Percentiles rank a stretch among this genome's conserved stretches.
Evolutionary conservation across 78 protist species (phyloP).

Genomic region (Blattamonas nauphoetae): DNA sequence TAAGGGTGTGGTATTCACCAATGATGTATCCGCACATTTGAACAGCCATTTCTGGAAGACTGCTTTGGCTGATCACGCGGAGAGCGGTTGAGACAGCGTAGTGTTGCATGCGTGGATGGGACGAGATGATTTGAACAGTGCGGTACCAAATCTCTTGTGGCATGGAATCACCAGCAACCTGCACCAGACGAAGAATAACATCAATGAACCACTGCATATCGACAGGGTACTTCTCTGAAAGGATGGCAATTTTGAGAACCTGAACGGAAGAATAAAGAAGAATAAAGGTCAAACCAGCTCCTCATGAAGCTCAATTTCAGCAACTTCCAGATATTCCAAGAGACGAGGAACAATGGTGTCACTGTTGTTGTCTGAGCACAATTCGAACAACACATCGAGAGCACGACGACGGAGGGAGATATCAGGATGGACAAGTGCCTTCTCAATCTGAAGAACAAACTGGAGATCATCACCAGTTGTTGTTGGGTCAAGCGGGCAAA

Average conservation of each 20-base stretch:
- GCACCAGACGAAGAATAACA: conserved; percentile 59
- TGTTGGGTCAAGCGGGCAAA: background rate
- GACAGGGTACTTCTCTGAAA: conserved; percentile 76
- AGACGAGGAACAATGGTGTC: conserved; percentile 66
- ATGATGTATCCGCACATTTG: background rate
- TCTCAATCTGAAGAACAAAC: background rate
- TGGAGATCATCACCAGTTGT: background rate
- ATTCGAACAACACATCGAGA: conserved; percentile 2
- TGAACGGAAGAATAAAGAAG: conserved; percentile 10
- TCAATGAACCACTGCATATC: conserved; percentile 83
- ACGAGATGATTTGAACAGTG: conserved; percentile 80
- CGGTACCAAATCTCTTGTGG: conserved; percentile 84
- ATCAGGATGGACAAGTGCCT: background rate
- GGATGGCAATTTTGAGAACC: conserved; percentile 80
- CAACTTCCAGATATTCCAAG: conserved; percentile 55
- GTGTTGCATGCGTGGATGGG: conserved; percentile 63
- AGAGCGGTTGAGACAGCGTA: conserved; percentile 71
- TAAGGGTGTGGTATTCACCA: background rate
- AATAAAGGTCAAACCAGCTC: conserved; percentile 69
- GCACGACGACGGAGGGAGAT: conserved; percentile 1
- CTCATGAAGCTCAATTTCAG: conserved; percentile 66
- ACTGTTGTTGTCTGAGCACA: conserved; percentile 6
- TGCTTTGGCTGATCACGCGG: background rate
- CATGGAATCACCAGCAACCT: conserved; percentile 80
- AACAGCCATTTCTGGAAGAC: background rate